phyloP scores from a whole-genome alignment of 1,139 yeast genomes.

The Nakaseomyces sp. region DNA sequence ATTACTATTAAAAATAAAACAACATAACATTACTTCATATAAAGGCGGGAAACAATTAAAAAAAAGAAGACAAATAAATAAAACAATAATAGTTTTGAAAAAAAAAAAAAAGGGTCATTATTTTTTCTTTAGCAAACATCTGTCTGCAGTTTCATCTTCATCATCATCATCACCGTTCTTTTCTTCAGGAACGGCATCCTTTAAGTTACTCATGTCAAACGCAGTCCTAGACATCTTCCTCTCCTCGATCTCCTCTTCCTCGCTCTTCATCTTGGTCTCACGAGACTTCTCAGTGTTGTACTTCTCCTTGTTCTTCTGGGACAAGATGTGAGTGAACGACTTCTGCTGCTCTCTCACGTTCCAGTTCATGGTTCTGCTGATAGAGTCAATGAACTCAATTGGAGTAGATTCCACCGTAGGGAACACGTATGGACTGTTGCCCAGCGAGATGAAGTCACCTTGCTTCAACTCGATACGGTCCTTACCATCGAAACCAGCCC shows the following conservation, averaged over 20 bases:
- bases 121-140: slow-evolving; percentile 1
- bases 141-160: slow-evolving; percentile 6
- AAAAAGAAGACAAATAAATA: background rate
- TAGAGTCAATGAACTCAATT: slow-evolving; percentile 76
- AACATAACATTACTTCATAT: no score
- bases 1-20: no score
- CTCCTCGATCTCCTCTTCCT: slow-evolving; percentile 8
- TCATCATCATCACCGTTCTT: slow-evolving; percentile 6
- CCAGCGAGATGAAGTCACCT: slow-evolving; percentile 70
- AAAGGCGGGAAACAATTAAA: no score
- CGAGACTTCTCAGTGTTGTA: slow-evolving; percentile 10
- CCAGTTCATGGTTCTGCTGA: slow-evolving; percentile 79
- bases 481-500: slow-evolving; percentile 89
- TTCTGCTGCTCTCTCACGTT: slow-evolving; percentile 75
- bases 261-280: slow-evolving; percentile 5
- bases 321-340: slow-evolving; percentile 49
- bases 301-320: slow-evolving; percentile 38
- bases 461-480: slow-evolving; percentile 58
- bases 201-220: background rate
- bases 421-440: slow-evolving; percentile 74
- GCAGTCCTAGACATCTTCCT: slow-evolving; percentile 3
- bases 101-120: background rate
- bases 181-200: background rate
- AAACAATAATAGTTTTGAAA: background rate
- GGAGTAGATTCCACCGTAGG: slow-evolving; percentile 73